phyloP scores from a whole-genome alignment of 352 stramenopile genomes.

The Saprolegnia parasitica region DNA sequence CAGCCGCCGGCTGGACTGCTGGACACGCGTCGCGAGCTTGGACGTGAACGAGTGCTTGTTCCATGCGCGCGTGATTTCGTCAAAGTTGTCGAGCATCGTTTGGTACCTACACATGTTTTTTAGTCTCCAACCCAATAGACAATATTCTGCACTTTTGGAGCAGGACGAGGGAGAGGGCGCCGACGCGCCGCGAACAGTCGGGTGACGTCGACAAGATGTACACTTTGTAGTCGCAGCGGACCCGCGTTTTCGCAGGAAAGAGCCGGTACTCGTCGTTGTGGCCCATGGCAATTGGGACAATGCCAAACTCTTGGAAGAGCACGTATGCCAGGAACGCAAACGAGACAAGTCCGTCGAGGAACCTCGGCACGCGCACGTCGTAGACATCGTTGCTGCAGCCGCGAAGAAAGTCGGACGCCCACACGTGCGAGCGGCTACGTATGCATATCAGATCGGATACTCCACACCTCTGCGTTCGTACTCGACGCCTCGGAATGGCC shows the following conservation, averaged over 20 bases:
- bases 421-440: constrained; percentile 36
- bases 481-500: not conserved
- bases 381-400: constrained; percentile 53
- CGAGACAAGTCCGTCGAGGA: constrained; percentile 46
- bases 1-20: not conserved
- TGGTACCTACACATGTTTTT: not conserved
- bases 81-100: not conserved
- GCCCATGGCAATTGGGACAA: constrained; percentile 48
- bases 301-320: constrained; percentile 59
- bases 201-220: constrained; percentile 10
- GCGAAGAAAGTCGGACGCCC: constrained; percentile 58
- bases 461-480: not conserved
- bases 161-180: not conserved
- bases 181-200: not conserved
- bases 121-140: not conserved
- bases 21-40: not conserved
- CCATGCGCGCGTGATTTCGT: constrained; percentile 5
- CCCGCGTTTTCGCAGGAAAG: not conserved
- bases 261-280: constrained; percentile 1
- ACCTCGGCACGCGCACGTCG: constrained; percentile 48
- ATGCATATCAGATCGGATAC: too few relatives aligned
- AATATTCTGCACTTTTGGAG: constrained; percentile 17
- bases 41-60: not conserved
- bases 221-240: constrained; percentile 2
- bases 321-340: constrained; percentile 50